Evolutionary conservation across 2,329 filamentous ascomycete species (phyloP), one percentile per base, ranked within the genome.

Genomic region (Fusarium bactridioides): DNA sequence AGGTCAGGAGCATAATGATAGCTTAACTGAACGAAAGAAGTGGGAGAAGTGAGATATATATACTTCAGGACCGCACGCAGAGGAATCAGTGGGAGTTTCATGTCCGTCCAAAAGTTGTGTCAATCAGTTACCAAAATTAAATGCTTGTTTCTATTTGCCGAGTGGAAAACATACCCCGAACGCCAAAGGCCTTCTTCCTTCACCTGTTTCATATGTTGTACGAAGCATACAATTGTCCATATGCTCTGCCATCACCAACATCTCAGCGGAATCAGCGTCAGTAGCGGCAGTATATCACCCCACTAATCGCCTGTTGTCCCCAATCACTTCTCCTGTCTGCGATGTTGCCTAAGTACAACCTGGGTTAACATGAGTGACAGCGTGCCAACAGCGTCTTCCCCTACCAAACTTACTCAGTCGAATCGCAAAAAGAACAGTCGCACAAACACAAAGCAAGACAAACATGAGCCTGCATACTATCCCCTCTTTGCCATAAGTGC

Each of bases 121-220:
- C 11, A 48, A 27, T 33, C 0, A 1, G 1, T 29, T 9, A 2
- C 8, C 7, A 38, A 25, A 12, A 1, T 21, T 4, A 18, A 15
- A 19, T 5, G 8, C 5, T 18, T 25, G 23, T 10, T 18, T 10
- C n/a, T 15, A 16, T 5, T 19, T 10, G 4, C 19, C 5, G 0
- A 3, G 11, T 4, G 7, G 2, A 12, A 29, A 19, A 18, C 25
- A 23, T 50, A 7, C 1, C 35, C 21, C 21, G 16, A 50, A 7
- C 13, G 4, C 16, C 21, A 33, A 31, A 29, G 7, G 12, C 12
- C 7, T 10, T 13, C 12, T 9, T 13, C 27, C 33, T n/a, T 53
- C 15, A 1, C 16, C 19, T 40, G 7, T 3, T 8, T 1, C 35
- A 27, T 7, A 5, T 25, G 12, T 25, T 40, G 13, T 25, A 19